Evolutionary conservation across 768 basidiomycete species (phyloP).

Genomic region (Suillus cothurnatus): DNA sequence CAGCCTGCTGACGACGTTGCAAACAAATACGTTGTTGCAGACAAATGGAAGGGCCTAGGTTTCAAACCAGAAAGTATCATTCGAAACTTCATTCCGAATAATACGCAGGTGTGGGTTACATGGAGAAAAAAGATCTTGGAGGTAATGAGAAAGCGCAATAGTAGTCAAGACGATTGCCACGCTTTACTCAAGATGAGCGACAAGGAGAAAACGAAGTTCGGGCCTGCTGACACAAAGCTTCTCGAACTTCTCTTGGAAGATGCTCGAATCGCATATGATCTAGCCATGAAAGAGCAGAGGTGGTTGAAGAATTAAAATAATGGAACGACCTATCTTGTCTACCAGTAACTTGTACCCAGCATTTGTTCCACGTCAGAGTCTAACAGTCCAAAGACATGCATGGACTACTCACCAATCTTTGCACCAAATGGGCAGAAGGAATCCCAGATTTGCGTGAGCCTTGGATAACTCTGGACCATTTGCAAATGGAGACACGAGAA

Average conservation of each 20-base stretch:
- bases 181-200: neutral
- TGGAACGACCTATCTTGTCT: neutral
- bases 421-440: no score
- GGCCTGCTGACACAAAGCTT: neutral
- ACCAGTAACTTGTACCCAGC: slow-evolving; percentile 33
- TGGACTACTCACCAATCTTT: no score
- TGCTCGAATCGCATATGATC: neutral
- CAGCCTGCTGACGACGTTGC: slow-evolving; percentile 15
- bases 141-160: neutral
- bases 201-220: neutral
- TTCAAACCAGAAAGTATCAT: slow-evolving; percentile 5
- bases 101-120: slow-evolving; percentile 10
- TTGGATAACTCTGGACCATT: no score
- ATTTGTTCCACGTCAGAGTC: no score
- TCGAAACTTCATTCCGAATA: slow-evolving; percentile 10
- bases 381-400: no score
- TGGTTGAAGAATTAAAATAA: neutral
- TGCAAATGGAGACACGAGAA: no score
- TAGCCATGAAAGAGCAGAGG: neutral
- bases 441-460: no score
- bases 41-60: neutral
- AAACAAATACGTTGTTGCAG: neutral
- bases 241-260: neutral
- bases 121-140: neutral
- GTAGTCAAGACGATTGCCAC: neutral